A percentile compares a stretch with the other conserved stretches of the same genome.
phyloP scores from a whole-genome alignment of 305 asterid genomes.

The Fraxinus baroniana region DNA sequence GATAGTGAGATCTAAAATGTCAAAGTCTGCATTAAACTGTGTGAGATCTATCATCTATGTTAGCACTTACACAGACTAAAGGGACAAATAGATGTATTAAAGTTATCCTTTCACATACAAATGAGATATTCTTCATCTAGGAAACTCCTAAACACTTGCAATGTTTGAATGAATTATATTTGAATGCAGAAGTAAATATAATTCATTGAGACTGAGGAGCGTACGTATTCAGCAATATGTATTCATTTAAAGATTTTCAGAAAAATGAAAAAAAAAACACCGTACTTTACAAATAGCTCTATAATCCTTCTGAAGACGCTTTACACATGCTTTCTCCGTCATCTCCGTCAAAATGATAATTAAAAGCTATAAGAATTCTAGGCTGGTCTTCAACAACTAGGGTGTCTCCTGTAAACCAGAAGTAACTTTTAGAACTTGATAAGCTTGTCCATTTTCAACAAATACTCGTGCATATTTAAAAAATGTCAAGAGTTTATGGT shows the following conservation, averaged over 20 bases:
- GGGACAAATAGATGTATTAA: neutral
- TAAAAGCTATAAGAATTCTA: slow-evolving; percentile 11
- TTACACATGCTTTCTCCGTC: slow-evolving; percentile 77
- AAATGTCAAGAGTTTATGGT: neutral
- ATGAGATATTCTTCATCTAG: slow-evolving; percentile 2
- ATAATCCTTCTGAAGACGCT: slow-evolving; percentile 94
- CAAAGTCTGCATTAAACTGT: neutral
- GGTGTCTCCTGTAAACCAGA: slow-evolving; percentile 33
- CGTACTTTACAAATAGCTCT: slow-evolving; percentile 89
- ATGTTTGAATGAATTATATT: too few relatives aligned
- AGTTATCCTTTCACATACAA: neutral
- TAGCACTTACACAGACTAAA: neutral
- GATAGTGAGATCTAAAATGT: neutral
- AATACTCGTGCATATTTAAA: neutral
- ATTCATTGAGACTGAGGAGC: neutral
- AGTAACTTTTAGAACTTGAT: neutral
- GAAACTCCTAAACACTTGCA: neutral
- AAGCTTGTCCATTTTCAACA: slow-evolving; percentile 4
- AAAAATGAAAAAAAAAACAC: neutral
- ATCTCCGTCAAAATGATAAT: slow-evolving; percentile 31
- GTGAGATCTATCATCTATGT: neutral
- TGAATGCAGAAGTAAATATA: slow-evolving; percentile 5
- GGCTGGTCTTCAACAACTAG: slow-evolving; percentile 16
- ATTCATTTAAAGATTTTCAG: slow-evolving; percentile 16
- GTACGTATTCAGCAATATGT: slow-evolving; percentile 5